Percentiles rank a stretch among this genome's conserved stretches.
Conservation (phyloP, 2,329 filamentous ascomycete species). For the Ophiostoma pallidulum region DNA sequence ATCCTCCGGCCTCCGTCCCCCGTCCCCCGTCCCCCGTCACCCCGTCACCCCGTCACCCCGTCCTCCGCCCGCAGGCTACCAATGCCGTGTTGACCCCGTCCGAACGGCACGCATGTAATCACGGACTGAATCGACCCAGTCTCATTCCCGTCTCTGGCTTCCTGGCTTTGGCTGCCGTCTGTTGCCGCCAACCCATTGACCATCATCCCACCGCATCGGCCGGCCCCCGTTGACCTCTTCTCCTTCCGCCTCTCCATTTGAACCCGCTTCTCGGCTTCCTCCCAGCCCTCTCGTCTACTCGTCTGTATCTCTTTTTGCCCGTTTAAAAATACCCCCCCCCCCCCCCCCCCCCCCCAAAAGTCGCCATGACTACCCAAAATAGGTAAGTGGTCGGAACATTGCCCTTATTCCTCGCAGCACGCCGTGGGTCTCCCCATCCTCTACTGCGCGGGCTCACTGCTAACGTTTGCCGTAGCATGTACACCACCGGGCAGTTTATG, state of each 20-base stretch:
- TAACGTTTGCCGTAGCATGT: slow-evolving; percentile 37
- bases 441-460: too few relatives aligned
- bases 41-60: too few relatives aligned
- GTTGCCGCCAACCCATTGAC: too few relatives aligned
- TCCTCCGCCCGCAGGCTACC: neutral
- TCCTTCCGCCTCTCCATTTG: too few relatives aligned
- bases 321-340: neutral
- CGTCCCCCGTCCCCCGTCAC: neutral
- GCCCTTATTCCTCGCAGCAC: too few relatives aligned
- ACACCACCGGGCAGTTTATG: slow-evolving; percentile 68
- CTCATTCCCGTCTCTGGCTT: too few relatives aligned
- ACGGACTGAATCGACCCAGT: too few relatives aligned
- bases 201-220: too few relatives aligned
- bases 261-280: neutral
- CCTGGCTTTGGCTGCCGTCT: too few relatives aligned
- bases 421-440: too few relatives aligned
- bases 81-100: neutral
- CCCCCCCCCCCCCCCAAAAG: too few relatives aligned
- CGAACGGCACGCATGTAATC: neutral
- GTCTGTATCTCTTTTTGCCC: neutral
- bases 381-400: slow-evolving; percentile 6
- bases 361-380: slow-evolving; percentile 13
- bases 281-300: neutral
- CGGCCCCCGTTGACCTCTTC: too few relatives aligned
- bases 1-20: neutral